Evolutionary conservation across 2,329 filamentous ascomycete genomes (phyloP).

Genomic region (Claviceps purpurea): DNA sequence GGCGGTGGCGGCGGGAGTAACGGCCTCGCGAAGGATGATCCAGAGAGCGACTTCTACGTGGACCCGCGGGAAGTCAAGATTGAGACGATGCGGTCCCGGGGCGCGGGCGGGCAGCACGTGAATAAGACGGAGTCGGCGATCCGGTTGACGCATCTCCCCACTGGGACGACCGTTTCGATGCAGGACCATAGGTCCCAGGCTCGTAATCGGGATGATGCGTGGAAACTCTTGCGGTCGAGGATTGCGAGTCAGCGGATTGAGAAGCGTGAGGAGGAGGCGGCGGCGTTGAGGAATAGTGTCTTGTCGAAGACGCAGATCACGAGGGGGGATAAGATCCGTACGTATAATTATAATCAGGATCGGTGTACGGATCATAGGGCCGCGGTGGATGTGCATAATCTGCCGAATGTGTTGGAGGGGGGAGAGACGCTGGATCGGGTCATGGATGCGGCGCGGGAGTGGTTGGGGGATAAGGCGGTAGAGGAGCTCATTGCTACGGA

Average conservation of each 20-base stretch:
- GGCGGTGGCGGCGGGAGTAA: constrained; percentile 10
- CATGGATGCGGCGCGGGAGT: constrained; percentile 65
- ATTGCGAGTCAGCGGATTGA: constrained; percentile 71
- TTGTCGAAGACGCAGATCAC: constrained; percentile 72
- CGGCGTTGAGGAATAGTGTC: constrained; percentile 61
- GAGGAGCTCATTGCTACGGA: constrained; percentile 55
- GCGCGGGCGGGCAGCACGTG: constrained; percentile 92
- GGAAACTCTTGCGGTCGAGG: constrained; percentile 69
- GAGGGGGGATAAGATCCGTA: constrained; percentile 83
- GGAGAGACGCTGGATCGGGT: constrained; percentile 56
- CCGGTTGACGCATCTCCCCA: constrained; percentile 79
- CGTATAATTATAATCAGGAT: constrained; percentile 67
- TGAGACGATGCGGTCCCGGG: constrained; percentile 84
- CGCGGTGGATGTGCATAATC: constrained; percentile 63
- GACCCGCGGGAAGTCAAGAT: constrained; percentile 67
- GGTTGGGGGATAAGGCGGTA: constrained; percentile 65
- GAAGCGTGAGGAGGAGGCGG: constrained; percentile 68
- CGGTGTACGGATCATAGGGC: constrained; percentile 82
- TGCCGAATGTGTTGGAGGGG: constrained; percentile 69
- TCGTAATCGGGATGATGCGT: constrained; percentile 76
- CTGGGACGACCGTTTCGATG: constrained; percentile 75
- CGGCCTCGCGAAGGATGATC: constrained; percentile 57
- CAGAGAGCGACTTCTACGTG: constrained; percentile 83
- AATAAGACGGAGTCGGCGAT: constrained; percentile 97
- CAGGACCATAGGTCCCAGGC: constrained; percentile 87